Evolutionary conservation across 192 early-diverging fungal species (phyloP).

Genomic region (Backusella tarrabulga): DNA sequence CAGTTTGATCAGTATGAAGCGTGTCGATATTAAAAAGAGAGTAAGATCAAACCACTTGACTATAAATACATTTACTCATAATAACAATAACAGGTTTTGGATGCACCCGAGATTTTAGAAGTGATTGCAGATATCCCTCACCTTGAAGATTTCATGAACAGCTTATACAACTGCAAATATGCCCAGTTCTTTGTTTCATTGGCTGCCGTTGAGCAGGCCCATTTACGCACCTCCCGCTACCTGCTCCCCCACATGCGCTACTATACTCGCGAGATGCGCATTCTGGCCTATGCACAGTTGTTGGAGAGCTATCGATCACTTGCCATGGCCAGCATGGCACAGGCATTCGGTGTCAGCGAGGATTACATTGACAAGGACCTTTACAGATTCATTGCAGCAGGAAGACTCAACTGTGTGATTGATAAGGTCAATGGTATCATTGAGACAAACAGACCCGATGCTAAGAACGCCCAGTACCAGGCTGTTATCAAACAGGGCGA

Average conservation of each 20-base stretch:
- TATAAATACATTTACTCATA: neutral
- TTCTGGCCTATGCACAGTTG: constrained; percentile 93
- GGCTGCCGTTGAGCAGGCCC: constrained; percentile 79
- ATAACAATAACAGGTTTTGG: constrained; percentile 61
- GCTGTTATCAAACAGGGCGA: constrained; percentile 96
- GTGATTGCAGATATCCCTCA: constrained; percentile 89
- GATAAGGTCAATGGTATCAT: constrained; percentile 99
- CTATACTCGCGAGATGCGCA: constrained; percentile 98
- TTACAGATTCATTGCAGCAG: constrained; percentile 91
- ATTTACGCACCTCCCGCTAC: constrained; percentile 74
- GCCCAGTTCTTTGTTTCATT: constrained; percentile 84
- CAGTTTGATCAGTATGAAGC: constrained; percentile 82
- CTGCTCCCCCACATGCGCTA: constrained; percentile 87
- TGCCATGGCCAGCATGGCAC: constrained; percentile 95
- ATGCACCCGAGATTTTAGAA: constrained; percentile 96
- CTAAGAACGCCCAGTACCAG: constrained; percentile 99
- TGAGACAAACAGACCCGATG: constrained; percentile 96
- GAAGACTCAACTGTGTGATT: constrained; percentile 96
- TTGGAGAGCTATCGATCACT: constrained; percentile 94
- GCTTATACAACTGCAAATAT: constrained; percentile 92
- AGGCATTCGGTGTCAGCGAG: constrained; percentile 93
- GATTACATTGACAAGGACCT: constrained; percentile 96
- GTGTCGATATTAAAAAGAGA: constrained; percentile 94
- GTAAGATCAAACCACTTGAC: constrained; percentile 36
- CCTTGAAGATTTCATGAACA: constrained; percentile 78